A percentile compares a stretch with the other conserved stretches of the same genome.
Evolutionary conservation across 208 protist species (phyloP).

Genomic region (Crithidia bombi): DNA sequence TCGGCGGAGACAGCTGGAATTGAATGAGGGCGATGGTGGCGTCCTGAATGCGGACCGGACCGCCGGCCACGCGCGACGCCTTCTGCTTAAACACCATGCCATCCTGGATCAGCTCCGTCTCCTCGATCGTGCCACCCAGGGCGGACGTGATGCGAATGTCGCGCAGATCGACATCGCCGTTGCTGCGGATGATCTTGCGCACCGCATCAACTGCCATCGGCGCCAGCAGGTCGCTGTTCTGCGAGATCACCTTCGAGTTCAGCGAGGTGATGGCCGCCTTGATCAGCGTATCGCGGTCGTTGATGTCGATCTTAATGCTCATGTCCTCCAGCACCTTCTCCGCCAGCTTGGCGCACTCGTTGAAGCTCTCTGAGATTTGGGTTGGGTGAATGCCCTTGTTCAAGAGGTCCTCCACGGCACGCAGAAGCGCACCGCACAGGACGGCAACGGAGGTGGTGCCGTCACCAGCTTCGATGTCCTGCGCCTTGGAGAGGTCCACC

Average conservation of each 20-base stretch:
- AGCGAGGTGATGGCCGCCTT: slow-evolving; percentile 97
- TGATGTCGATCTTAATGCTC: slow-evolving; percentile 93
- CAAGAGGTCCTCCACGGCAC: slow-evolving; percentile 93
- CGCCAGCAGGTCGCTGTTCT: slow-evolving; percentile 97
- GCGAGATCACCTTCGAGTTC: slow-evolving; percentile 99
- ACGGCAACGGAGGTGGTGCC: slow-evolving; percentile 99
- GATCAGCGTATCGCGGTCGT: slow-evolving; percentile 93
- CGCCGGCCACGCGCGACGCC: slow-evolving; percentile 89
- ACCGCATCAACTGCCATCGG: slow-evolving; percentile 99
- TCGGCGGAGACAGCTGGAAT: slow-evolving; percentile 99
- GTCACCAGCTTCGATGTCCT: slow-evolving; percentile 99
- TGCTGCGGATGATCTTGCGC: slow-evolving; percentile 76
- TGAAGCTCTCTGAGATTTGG: slow-evolving; percentile 96
- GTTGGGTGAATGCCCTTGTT: slow-evolving; percentile 97
- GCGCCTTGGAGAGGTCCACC: slow-evolving; percentile 98
- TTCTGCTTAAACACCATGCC: slow-evolving; percentile 96
- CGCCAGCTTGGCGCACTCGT: slow-evolving; percentile 85
- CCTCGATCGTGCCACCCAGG: slow-evolving; percentile 97
- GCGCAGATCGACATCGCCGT: slow-evolving; percentile 97
- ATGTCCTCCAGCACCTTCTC: slow-evolving; percentile 94
- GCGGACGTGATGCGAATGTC: slow-evolving; percentile 96
- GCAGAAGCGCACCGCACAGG: slow-evolving; percentile 96
- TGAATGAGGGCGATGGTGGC: slow-evolving; percentile 99
- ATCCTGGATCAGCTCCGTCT: slow-evolving; percentile 96
- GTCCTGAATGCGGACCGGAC: slow-evolving; percentile 93